These are phyloP conservation scores for Tetracentron sinense DNA, from an alignment of 164 flowering plant species.

Conservation along the genomic window DNA sequence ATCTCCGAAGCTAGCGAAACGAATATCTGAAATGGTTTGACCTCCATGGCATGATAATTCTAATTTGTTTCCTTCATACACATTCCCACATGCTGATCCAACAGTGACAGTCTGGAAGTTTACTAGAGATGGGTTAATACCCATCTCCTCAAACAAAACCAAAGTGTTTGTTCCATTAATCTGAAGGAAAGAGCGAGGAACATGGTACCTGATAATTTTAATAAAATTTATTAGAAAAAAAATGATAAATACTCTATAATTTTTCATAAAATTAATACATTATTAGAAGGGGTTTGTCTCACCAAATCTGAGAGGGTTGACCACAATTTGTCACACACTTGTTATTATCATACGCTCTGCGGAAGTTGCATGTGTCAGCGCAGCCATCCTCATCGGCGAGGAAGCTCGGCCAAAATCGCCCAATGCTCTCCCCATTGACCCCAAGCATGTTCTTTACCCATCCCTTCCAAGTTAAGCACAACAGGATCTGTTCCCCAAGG, in stretches of 20 bases:
- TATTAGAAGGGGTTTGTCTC: not conserved
- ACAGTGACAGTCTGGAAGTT: too few species aligned
- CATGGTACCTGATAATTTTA: slow-evolving; percentile 45
- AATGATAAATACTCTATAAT: slow-evolving; percentile 32
- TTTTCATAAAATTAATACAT: not conserved
- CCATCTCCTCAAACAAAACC: slow-evolving; percentile 27
- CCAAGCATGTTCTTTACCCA: not conserved
- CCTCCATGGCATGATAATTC: too few species aligned
- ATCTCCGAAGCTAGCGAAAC: too few species aligned
- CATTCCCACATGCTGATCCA: too few species aligned
- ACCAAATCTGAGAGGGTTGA: not conserved
- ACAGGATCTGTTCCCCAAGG: slow-evolving; percentile 23
- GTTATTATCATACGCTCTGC: not conserved
- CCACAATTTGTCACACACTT: not conserved
- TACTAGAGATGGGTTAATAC: too few species aligned
- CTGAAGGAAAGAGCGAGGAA: slow-evolving; percentile 45
- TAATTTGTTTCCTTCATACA: too few species aligned
- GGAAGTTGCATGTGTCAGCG: not conserved
- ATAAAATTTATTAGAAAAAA: not conserved
- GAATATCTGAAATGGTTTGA: too few species aligned
- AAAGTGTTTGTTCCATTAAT: slow-evolving; percentile 36
- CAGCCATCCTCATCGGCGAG: not conserved
- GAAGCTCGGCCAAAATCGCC: not conserved
- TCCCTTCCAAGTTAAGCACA: slow-evolving; percentile 17
- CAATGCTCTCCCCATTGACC: not conserved